phyloP scores from a whole-genome alignment of 352 stramenopile genomes.

The Pythium periplocum region DNA sequence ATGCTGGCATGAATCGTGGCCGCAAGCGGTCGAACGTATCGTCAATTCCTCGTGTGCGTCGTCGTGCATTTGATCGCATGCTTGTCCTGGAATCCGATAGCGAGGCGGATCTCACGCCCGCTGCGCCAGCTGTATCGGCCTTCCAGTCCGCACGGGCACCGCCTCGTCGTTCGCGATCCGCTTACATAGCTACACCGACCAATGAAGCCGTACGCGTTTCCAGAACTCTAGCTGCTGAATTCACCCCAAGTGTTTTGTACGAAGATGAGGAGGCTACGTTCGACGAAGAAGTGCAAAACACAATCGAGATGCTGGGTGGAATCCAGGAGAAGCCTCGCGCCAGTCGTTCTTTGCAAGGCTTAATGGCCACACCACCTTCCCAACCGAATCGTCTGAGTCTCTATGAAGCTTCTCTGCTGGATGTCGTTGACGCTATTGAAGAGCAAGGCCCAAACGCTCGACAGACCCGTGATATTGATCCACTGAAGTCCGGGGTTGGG shows the following conservation, averaged over 20 bases:
- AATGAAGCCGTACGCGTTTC: slow-evolving; percentile 4
- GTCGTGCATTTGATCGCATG: slow-evolving; percentile 5
- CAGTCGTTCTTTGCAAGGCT: neutral
- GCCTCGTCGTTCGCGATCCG: too few species aligned
- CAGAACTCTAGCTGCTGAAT: slow-evolving; percentile 10
- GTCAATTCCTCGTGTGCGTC: neutral
- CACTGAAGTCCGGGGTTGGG: too few species aligned
- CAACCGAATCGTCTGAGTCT: slow-evolving; percentile 14
- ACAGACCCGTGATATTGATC: neutral
- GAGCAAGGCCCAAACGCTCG: neutral
- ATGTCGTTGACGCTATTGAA: slow-evolving; percentile 42
- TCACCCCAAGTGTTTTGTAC: slow-evolving; percentile 10
- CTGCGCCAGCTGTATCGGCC: too few species aligned
- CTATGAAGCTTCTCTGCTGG: slow-evolving; percentile 42
- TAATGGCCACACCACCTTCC: neutral
- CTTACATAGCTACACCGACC: too few species aligned
- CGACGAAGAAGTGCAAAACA: slow-evolving; percentile 17
- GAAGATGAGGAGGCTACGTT: slow-evolving; percentile 12
- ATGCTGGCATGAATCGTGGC: too few species aligned
- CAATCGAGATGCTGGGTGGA: slow-evolving; percentile 9
- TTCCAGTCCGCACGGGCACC: too few species aligned
- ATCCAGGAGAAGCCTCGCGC: neutral
- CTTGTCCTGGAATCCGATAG: neutral
- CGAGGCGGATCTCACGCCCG: too few species aligned
- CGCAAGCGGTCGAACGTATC: too few species aligned